Evolutionary conservation across 306 rosid species (phyloP).

Genomic region (Dryas drummondii): DNA sequence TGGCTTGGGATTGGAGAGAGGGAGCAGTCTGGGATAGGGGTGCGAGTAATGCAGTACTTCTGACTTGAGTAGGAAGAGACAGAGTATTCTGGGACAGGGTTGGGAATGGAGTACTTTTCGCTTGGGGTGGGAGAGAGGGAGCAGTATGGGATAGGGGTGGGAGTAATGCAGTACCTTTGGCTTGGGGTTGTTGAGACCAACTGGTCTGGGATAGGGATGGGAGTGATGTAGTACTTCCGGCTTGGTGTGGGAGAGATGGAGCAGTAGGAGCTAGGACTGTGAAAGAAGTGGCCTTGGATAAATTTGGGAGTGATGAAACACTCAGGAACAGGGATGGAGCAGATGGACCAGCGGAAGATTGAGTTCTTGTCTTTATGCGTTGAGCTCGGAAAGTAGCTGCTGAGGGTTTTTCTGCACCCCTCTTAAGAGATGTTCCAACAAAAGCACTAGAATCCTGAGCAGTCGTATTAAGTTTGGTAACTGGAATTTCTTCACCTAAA

Average conservation of each 20-base stretch:
- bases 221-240: background rate
- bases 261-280: background rate
- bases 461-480: background rate
- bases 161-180: background rate
- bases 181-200: background rate
- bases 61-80: background rate
- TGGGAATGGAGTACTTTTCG: background rate
- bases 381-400: background rate
- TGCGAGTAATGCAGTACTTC: background rate
- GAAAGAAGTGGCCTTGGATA: background rate
- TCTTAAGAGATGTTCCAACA: slow-evolving; percentile 16
- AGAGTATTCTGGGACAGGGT: background rate
- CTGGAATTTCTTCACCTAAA: slow-evolving; percentile 21
- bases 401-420: slow-evolving; percentile 5
- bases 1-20: background rate
- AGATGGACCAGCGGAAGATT: background rate
- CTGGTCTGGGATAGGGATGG: background rate
- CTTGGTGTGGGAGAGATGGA: background rate
- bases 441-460: slow-evolving; percentile 1
- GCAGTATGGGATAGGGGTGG: background rate
- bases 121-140: slow-evolving; percentile 3
- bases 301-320: background rate
- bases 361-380: background rate
- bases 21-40: background rate
- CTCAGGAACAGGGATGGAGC: background rate